Evolutionary conservation across 768 basidiomycete species (phyloP), one percentile per base, ranked within the genome.

Genomic region (Strobilomyces dryophilus): DNA sequence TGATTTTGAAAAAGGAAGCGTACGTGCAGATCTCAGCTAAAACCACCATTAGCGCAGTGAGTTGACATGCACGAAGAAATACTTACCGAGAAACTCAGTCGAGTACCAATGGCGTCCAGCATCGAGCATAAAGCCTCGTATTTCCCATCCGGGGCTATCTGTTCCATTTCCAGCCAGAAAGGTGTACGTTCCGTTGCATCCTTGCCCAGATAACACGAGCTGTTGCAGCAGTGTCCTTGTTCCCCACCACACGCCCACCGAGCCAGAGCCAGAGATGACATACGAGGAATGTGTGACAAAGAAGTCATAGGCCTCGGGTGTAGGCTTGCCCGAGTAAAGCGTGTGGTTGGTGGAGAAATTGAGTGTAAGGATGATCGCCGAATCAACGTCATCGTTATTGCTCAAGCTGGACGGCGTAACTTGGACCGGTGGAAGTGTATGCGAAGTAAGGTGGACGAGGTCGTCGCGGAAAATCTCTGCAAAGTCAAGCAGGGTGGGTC

Each of bases 91-190:
- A 52, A 77, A 76, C 10, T 66, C 63, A 0, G 71, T 63, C 6
- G 69, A 61, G 47, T 72, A 77, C 73, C 73, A 76, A 56, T 78
- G 76, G 8, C 75, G 68, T n/a, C 74, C 76, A 7, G 66, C 71
- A 52, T 78, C 76, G 2, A 77, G 65, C 76, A 77, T 75, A 59
- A 77, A 74, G 1, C 76, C 76, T 34, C 74, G 71, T 3, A 75
- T 61, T 45, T 72, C 75, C 75, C 76, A 76, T 2, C 74, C 75
- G 0, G 76, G 76, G 12, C 68, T 58, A 58, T 77, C 75, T 0
- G 64, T 59, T 1, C 72, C 72, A 1, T 56, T 62, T 2, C 75
- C 76, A 2, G 66, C 58, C 20, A 73, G 66, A 15, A 76, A 55
- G 11, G 31, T 32, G 7, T 62, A 64, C n/a, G 54, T 47, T 35